Conservation (phyloP, 176 grass and related monocot species). For the Rhynchospora breviuscula region DNA sequence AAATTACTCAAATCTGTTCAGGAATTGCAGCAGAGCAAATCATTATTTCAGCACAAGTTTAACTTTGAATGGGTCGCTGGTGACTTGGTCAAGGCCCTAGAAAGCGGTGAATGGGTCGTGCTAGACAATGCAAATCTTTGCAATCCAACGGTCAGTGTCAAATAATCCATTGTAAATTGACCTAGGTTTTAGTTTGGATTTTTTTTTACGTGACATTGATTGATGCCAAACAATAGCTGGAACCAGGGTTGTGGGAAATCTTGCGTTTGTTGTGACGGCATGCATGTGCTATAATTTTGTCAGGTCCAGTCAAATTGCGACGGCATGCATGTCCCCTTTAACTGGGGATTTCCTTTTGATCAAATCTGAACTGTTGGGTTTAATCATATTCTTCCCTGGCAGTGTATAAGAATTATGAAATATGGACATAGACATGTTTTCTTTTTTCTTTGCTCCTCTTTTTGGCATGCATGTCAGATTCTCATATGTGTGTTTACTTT, state of each 20-base stretch:
- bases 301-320: too few relatives aligned
- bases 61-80: slow-evolving; percentile 89
- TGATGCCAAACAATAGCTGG: not conserved
- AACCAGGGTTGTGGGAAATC: not conserved
- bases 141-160: slow-evolving; percentile 70
- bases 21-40: slow-evolving; percentile 50
- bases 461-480: not conserved
- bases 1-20: slow-evolving; percentile 46
- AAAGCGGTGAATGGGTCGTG: slow-evolving; percentile 81
- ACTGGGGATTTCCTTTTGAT: not conserved
- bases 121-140: slow-evolving; percentile 97
- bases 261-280: not conserved
- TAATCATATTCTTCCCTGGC: not conserved
- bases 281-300: not conserved
- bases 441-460: not conserved
- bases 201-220: not conserved
- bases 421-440: not conserved
- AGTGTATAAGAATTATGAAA: not conserved
- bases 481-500: slow-evolving; percentile 19
- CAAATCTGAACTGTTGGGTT: not conserved
- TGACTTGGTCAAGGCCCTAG: slow-evolving; percentile 78
- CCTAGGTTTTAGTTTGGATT: not conserved
- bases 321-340: too few relatives aligned
- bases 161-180: slow-evolving; percentile 1
- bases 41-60: slow-evolving; percentile 34